Evolutionary conservation across 169 alveolate genomes (phyloP).

Genomic region (Hepatocystis sp.): DNA sequence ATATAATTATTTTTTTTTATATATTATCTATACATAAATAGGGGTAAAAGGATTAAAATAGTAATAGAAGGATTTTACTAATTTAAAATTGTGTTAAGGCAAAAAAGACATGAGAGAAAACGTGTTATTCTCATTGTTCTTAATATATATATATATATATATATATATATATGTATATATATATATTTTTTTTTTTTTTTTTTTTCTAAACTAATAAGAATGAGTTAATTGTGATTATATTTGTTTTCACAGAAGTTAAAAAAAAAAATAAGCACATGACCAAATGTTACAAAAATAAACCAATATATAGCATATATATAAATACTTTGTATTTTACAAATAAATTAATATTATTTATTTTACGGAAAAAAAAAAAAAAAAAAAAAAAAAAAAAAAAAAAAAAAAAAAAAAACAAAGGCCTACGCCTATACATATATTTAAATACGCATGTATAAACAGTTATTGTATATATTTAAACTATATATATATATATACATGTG

Average conservation of each 20-base stretch:
- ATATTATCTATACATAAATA: too few relatives aligned
- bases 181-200: neutral
- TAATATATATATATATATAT: too few relatives aligned
- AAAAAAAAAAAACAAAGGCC: too few relatives aligned
- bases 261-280: neutral
- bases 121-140: too few relatives aligned
- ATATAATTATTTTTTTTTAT: too few relatives aligned
- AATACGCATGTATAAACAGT: neutral
- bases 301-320: neutral
- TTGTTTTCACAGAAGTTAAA: conserved; percentile 8
- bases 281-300: neutral
- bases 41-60: too few relatives aligned
- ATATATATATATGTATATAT: neutral
- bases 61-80: too few relatives aligned
- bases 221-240: conserved; percentile 5
- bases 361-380: too few relatives aligned
- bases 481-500: neutral
- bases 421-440: neutral
- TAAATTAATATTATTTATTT: conserved; percentile 1
- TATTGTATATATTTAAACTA: neutral
- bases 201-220: neutral
- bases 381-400: too few relatives aligned
- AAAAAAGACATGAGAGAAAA: too few relatives aligned
- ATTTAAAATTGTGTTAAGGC: too few relatives aligned
- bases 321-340: neutral